phyloP scores from a whole-genome alignment of 192 early-diverging fungal species.

The Linnemannia hyalina region DNA sequence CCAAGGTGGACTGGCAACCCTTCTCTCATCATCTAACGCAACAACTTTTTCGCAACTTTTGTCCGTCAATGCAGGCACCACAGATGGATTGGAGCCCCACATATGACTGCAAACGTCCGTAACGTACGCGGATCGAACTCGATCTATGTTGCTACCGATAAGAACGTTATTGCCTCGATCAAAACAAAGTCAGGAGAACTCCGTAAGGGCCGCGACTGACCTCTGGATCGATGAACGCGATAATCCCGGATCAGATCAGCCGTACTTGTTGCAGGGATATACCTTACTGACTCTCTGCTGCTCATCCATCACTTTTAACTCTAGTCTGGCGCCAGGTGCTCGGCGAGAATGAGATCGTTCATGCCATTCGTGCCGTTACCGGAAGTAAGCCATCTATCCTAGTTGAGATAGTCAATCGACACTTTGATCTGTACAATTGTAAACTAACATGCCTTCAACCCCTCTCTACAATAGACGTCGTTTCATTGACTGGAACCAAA shows the following conservation, averaged over 20 bases:
- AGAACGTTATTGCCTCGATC: conserved; percentile 81
- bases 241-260: neutral
- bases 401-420: neutral
- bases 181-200: conserved; percentile 75
- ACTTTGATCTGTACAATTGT: neutral
- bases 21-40: neutral
- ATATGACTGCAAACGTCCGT: conserved; percentile 34
- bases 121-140: conserved; percentile 57
- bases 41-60: neutral
- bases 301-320: neutral
- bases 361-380: conserved; percentile 59
- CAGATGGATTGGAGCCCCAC: conserved; percentile 64
- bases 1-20: neutral
- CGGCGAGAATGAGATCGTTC: conserved; percentile 68
- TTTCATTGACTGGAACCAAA: conserved; percentile 55
- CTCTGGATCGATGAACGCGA: neutral
- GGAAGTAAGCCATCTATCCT: conserved; percentile 61
- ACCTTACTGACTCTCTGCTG: neutral
- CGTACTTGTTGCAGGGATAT: neutral
- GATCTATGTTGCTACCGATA: conserved; percentile 72
- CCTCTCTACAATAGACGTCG: conserved; percentile 28
- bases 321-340: conserved; percentile 85
- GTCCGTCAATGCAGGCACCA: conserved; percentile 60
- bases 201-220: conserved; percentile 56
- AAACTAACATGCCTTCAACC: neutral